Evolutionary conservation across 495 filamentous ascomycete genomes (phyloP), one percentile per base, ranked within the genome.

Genomic region (Lophium mytilinum): DNA sequence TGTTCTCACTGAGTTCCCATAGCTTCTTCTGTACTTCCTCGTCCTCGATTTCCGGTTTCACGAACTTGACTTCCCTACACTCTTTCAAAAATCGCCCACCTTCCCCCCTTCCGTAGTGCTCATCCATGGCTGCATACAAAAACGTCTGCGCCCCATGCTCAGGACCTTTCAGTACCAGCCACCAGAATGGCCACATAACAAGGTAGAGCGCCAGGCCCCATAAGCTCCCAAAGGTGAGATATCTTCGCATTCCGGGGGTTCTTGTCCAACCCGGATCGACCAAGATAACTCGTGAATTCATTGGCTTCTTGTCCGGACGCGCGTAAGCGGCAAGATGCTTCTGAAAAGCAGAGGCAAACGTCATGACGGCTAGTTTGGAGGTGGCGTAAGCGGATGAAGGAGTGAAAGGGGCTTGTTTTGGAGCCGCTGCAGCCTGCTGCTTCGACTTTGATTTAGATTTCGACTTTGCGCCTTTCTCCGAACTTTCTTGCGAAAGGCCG

Each of bases 321-420:
- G 85, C 76, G 68, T 92, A 91, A 5, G 83, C 73, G 60, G 87
- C 84, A 19, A 97, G 74, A 66, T 94, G 90, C 65, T 92, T 88
- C 71, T 96, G 90, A 69, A 89, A 96, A 12, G 90, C 84, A 52
- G 82, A 79, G 6, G 87, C 89, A 67, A 96, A 96, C 36, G 84
- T 78, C 79, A 91, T 94, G 45, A 94, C 75, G 5, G 93, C 86
- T 60, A 96, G 76, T 72, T 97, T 96, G 70, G 89, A 93, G 35
- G 88, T 79, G 12, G 84, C 86, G 70, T 94, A 96, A 17, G 89
- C 82, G 51, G 63, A 57, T 8, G 52, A 48, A 6, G 69, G 69
- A 0, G 65, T 68, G 56, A 69, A 65, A 3, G 63, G 52, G 1
- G 61, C 62, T 9, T 67, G 35, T 18, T 51, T 37, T n/a, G 39